Evolutionary conservation across 176 grass and related monocot species (phyloP).

Genomic region (Oryza officinalis): DNA sequence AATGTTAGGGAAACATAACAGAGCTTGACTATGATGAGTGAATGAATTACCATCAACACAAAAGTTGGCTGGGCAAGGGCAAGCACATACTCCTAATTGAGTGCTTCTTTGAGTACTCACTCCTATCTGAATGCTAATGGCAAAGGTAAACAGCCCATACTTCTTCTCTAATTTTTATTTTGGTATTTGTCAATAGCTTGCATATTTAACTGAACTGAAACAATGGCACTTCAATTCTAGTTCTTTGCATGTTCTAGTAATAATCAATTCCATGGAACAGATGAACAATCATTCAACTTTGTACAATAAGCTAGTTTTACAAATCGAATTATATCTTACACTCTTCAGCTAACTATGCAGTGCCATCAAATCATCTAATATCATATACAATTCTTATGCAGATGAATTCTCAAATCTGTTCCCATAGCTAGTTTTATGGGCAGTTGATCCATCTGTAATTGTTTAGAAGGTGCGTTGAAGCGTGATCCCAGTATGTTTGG

Average conservation of each 20-base stretch:
- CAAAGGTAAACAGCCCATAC: constrained; percentile 5
- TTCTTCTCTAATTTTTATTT: background rate
- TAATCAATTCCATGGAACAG: background rate
- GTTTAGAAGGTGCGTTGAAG: background rate
- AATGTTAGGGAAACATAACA: background rate
- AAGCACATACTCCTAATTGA: background rate
- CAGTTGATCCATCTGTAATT: background rate
- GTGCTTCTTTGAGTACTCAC: background rate
- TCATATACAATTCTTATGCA: background rate
- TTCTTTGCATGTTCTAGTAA: background rate
- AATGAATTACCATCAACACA: background rate
- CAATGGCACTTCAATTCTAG: background rate
- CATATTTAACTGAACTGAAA: background rate
- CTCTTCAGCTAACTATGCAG: background rate
- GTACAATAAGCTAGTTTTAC: background rate
- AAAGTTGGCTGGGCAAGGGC: background rate
- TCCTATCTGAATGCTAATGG: constrained; percentile 8
- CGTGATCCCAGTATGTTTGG: background rate
- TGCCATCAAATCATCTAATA: background rate
- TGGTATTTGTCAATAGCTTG: background rate
- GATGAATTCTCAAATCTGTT: background rate
- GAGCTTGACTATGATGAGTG: background rate
- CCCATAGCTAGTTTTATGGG: background rate
- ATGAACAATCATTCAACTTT: background rate
- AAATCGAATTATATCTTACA: background rate